These are phyloP conservation scores for Zygotorulaspora florentina DNA, from an alignment of 805 yeast genomes.

Conservation along the genomic window DNA sequence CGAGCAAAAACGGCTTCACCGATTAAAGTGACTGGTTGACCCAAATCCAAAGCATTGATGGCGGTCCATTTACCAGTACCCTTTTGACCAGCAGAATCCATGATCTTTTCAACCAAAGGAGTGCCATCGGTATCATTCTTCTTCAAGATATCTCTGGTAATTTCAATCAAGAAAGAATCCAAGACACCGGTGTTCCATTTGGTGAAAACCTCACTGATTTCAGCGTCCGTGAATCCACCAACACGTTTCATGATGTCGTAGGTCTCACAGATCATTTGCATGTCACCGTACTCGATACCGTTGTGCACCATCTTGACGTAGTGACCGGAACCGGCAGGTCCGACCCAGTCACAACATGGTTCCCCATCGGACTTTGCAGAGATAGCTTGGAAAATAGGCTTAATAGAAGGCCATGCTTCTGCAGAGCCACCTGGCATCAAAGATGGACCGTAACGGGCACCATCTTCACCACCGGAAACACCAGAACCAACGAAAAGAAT, in stretches of 20 bases:
- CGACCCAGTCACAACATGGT: conserved; percentile 99
- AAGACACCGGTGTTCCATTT: conserved; percentile 96
- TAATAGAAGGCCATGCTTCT: conserved; percentile 98
- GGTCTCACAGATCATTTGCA: conserved; percentile 98
- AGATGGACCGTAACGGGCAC: conserved; percentile 99
- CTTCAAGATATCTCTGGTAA: conserved; percentile 90
- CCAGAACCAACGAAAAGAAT: conserved; percentile 95
- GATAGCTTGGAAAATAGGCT: conserved; percentile 92
- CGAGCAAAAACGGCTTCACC: conserved; percentile 99
- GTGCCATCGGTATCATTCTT: conserved; percentile 86
- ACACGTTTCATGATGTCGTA: conserved; percentile 93
- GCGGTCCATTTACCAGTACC: conserved; percentile 99
- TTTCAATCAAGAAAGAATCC: conserved; percentile 95
- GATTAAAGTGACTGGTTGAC: conserved; percentile 96
- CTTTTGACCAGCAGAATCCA: conserved; percentile 97
- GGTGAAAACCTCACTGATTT: conserved; percentile 87
- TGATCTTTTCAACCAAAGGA: conserved; percentile 92
- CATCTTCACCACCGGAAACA: conserved; percentile 99
- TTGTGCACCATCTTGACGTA: conserved; percentile 99
- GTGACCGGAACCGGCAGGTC: conserved; percentile 98
- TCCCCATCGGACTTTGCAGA: conserved; percentile 97
- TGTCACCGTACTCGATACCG: conserved; percentile 99
- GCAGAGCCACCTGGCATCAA: conserved; percentile 99
- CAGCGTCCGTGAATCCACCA: conserved; percentile 84
- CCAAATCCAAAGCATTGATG: conserved; percentile 93